Conservation (phyloP, 2,329 filamentous ascomycete species). For the Periconia sp. region DNA sequence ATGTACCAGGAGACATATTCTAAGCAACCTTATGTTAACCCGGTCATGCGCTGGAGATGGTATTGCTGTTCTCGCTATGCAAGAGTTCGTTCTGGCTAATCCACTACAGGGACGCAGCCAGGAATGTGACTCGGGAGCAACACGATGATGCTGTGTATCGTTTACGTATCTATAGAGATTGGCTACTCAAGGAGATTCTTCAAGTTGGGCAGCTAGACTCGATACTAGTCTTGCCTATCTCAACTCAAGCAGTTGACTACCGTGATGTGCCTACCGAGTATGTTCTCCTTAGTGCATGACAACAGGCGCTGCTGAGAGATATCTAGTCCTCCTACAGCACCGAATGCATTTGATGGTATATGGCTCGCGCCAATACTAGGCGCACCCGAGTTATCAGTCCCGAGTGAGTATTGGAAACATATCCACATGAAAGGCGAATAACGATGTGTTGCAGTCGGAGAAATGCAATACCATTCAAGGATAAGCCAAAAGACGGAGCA, state of each 20-base stretch:
- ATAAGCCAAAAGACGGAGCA: background rate
- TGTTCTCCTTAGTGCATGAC: background rate
- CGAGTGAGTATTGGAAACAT: background rate
- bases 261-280: background rate
- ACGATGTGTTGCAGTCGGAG: background rate
- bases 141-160: background rate
- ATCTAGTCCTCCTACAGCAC: slow-evolving; percentile 1
- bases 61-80: no score
- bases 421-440: background rate
- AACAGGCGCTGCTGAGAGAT: background rate
- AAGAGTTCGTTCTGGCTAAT: no score
- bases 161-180: background rate
- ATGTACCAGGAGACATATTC: background rate
- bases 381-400: slow-evolving; percentile 3
- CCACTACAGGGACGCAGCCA: background rate
- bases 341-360: slow-evolving; percentile 6
- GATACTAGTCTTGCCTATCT: background rate
- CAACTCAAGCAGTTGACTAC: background rate
- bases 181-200: background rate
- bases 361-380: slow-evolving; percentile 5
- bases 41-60: background rate
- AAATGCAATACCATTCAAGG: background rate
- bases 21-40: background rate
- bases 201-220: background rate
- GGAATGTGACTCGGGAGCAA: background rate